A percentile compares a stretch with the other conserved stretches of the same genome.
Conservation (phyloP, 148 eudicot species). For the Nyssa sinensis region DNA sequence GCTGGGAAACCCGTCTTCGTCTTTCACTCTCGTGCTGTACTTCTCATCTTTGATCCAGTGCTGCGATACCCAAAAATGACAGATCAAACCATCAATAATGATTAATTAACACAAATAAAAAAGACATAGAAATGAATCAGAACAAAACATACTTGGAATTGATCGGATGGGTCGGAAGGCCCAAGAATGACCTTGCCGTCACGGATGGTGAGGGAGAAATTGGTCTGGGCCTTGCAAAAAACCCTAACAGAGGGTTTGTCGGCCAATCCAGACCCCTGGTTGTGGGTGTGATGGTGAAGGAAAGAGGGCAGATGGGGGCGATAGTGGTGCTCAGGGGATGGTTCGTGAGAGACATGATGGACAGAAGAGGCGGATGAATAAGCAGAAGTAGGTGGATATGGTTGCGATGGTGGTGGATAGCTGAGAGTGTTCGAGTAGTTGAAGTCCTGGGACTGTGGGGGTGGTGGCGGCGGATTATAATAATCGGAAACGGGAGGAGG, state of each 20-base stretch:
- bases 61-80: slow-evolving; percentile 27
- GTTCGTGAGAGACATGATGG: slow-evolving; percentile 29
- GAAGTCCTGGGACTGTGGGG: neutral
- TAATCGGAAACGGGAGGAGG: slow-evolving; percentile 16
- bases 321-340: slow-evolving; percentile 21
- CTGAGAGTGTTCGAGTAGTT: neutral
- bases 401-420: slow-evolving; percentile 15
- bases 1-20: slow-evolving; percentile 70
- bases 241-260: slow-evolving; percentile 54
- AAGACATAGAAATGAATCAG: neutral
- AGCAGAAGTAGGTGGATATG: neutral
- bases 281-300: slow-evolving; percentile 30
- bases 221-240: slow-evolving; percentile 52
- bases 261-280: slow-evolving; percentile 19
- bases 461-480: slow-evolving; percentile 1
- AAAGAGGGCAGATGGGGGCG: slow-evolving; percentile 54
- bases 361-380: slow-evolving; percentile 15
- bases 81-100: neutral
- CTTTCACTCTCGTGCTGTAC: slow-evolving; percentile 69
- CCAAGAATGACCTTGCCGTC: slow-evolving; percentile 70
- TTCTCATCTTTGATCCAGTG: slow-evolving; percentile 90
- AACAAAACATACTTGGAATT: slow-evolving; percentile 43
- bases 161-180: slow-evolving; percentile 58
- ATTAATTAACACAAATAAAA: neutral
- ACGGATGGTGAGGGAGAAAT: slow-evolving; percentile 56